Evolutionary conservation across 345 rosid species (phyloP).

Genomic region (Salix dunnii): DNA sequence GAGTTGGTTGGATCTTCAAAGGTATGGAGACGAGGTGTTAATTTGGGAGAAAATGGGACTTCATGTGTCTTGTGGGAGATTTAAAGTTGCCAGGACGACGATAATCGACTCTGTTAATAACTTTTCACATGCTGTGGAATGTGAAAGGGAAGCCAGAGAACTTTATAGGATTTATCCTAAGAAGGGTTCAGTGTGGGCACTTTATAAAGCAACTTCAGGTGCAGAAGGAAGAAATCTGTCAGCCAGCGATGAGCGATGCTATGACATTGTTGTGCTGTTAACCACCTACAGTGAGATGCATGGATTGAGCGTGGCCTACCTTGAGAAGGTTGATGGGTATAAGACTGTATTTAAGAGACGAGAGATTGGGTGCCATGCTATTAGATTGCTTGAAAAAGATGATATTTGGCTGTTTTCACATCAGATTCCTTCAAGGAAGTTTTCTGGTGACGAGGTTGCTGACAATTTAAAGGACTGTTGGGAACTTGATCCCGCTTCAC

Average conservation of each 20-base stretch:
- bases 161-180: conserved; percentile 71
- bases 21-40: conserved; percentile 43
- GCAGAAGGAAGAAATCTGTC: conserved; percentile 34
- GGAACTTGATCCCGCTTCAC: conserved; percentile 81
- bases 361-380: conserved; percentile 60
- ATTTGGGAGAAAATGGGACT: conserved; percentile 42
- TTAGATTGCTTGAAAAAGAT: conserved; percentile 58
- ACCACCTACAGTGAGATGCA: conserved; percentile 61
- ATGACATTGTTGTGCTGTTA: conserved; percentile 54
- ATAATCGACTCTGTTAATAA: conserved; percentile 41
- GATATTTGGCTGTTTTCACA: conserved; percentile 60
- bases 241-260: conserved; percentile 28
- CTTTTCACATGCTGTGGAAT: conserved; percentile 66
- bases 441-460: conserved; percentile 43
- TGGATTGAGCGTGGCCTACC: conserved; percentile 76
- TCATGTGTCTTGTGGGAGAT: conserved; percentile 63
- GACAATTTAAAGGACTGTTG: conserved; percentile 56
- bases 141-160: conserved; percentile 79
- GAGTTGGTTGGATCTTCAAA: conserved; percentile 62
- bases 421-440: conserved; percentile 81
- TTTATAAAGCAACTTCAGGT: conserved; percentile 33
- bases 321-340: conserved; percentile 72
- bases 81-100: conserved; percentile 46
- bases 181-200: conserved; percentile 89
- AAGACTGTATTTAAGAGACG: conserved; percentile 61